phyloP scores from a whole-genome alignment of 78 protist genomes.

The Cavenderia fasciculata region DNA sequence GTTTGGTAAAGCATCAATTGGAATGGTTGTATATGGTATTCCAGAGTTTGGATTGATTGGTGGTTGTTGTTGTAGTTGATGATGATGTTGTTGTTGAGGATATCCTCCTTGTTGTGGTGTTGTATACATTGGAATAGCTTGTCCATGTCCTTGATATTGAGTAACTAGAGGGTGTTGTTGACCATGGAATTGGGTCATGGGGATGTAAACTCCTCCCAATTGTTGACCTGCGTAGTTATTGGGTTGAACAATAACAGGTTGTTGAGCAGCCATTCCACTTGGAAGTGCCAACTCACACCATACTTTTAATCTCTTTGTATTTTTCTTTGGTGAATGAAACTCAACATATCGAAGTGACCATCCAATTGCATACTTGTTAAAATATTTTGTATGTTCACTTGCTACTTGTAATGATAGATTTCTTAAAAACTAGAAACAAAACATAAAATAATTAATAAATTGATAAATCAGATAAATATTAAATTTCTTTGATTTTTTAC shows the following conservation, averaged over 20 bases:
- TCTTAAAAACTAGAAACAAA: slow-evolving; percentile 44
- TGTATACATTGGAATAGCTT: neutral
- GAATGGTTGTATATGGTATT: slow-evolving; percentile 5
- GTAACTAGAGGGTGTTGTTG: neutral
- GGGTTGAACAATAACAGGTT: slow-evolving; percentile 14
- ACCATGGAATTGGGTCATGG: slow-evolving; percentile 44
- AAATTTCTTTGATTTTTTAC: neutral
- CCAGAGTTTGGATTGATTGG: neutral
- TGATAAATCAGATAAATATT: neutral
- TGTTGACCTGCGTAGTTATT: slow-evolving; percentile 2
- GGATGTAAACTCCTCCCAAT: slow-evolving; percentile 28
- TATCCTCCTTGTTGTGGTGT: neutral
- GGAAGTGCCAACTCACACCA: slow-evolving; percentile 70
- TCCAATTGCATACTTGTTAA: slow-evolving; percentile 12
- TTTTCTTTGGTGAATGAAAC: slow-evolving; percentile 50
- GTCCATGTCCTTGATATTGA: neutral
- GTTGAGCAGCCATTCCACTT: neutral
- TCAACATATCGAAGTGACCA: slow-evolving; percentile 63
- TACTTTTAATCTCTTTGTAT: slow-evolving; percentile 26
- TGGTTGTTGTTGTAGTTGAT: slow-evolving; percentile 31
- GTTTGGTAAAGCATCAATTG: no score
- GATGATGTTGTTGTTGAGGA: neutral
- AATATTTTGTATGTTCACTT: slow-evolving; percentile 14
- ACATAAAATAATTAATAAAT: no score
- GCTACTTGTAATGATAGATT: slow-evolving; percentile 43